Evolutionary conservation across 1,284 basidiomycete species (phyloP).

Genomic region (Moniliophthora roreri): DNA sequence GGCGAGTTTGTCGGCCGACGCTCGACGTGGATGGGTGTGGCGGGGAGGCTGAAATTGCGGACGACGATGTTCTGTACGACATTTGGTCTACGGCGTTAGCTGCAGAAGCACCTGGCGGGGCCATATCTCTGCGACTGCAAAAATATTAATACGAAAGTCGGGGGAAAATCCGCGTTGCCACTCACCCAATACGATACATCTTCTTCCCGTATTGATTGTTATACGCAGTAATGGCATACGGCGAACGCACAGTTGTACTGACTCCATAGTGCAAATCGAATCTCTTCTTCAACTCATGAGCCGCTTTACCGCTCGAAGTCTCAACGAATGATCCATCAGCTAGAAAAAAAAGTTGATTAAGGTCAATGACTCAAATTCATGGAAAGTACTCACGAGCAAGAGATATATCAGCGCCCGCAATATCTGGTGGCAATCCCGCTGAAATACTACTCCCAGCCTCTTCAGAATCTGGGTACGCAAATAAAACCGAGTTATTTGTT

Average conservation of each 20-base stretch:
- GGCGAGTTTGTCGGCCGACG: not conserved
- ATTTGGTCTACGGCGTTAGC: conserved; percentile 14
- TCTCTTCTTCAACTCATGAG: conserved; percentile 69
- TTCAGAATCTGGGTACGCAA: conserved; percentile 13
- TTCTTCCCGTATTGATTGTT: conserved; percentile 75
- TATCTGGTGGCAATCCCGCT: conserved; percentile 34
- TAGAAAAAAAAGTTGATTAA: conserved; percentile 11
- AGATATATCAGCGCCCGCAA: conserved; percentile 57
- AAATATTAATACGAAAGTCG: conserved; percentile 13
- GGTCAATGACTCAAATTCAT: not conserved
- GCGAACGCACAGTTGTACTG: conserved; percentile 64
- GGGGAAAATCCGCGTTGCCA: conserved; percentile 16
- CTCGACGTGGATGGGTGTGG: not conserved
- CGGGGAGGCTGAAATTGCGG: conserved; percentile 6
- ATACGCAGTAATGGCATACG: conserved; percentile 75
- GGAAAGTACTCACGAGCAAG: conserved; percentile 55
- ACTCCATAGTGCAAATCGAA: conserved; percentile 71
- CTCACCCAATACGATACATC: conserved; percentile 74
- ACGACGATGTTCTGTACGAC: conserved; percentile 1
- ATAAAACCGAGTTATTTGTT: conserved; percentile 16
- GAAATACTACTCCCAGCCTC: too few species aligned
- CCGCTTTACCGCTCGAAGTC: conserved; percentile 70
- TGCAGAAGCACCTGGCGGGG: conserved; percentile 35
- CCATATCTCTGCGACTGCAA: conserved; percentile 46
- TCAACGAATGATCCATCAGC: conserved; percentile 77